Percentiles rank a stretch among this genome's conserved stretches.
Evolutionary conservation across 306 rosid species (phyloP).

Genomic region (Corylus heterophylla): DNA sequence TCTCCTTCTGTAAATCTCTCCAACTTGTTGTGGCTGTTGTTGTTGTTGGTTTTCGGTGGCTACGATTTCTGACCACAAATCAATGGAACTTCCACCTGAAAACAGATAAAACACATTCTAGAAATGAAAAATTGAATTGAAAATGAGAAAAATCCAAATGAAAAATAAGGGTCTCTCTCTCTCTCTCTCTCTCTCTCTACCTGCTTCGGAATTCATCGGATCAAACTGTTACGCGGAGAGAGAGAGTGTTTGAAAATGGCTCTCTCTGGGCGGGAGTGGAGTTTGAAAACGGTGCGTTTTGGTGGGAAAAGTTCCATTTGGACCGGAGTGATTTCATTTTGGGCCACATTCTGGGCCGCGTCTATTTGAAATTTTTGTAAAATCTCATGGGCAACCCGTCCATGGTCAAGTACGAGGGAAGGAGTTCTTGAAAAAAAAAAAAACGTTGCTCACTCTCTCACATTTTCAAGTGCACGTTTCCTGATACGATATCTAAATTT

Average conservation of each 20-base stretch:
- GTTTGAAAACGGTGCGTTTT: neutral
- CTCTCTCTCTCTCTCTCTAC: conserved; percentile 3
- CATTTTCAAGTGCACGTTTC: too few relatives aligned
- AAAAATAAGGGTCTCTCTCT: neutral
- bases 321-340: neutral
- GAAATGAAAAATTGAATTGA: neutral
- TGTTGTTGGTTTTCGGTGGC: conserved; percentile 36
- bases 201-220: conserved; percentile 43
- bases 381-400: neutral
- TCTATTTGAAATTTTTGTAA: neutral
- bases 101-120: neutral
- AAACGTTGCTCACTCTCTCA: too few relatives aligned
- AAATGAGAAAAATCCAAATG: neutral
- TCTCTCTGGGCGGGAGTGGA: conserved; percentile 29
- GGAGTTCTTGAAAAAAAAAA: too few relatives aligned
- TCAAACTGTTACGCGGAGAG: neutral
- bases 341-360: neutral
- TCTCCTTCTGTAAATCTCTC: conserved; percentile 63
- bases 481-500: too few relatives aligned
- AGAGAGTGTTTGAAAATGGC: conserved; percentile 21
- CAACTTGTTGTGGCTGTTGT: conserved; percentile 28
- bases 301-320: neutral
- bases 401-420: neutral
- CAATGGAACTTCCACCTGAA: conserved; percentile 31
- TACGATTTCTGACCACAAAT: conserved; percentile 63